Evolutionary conservation across 495 filamentous ascomycete species (phyloP), one percentile per base, ranked within the genome.

Genomic region (Aspergillus conjunctus): DNA sequence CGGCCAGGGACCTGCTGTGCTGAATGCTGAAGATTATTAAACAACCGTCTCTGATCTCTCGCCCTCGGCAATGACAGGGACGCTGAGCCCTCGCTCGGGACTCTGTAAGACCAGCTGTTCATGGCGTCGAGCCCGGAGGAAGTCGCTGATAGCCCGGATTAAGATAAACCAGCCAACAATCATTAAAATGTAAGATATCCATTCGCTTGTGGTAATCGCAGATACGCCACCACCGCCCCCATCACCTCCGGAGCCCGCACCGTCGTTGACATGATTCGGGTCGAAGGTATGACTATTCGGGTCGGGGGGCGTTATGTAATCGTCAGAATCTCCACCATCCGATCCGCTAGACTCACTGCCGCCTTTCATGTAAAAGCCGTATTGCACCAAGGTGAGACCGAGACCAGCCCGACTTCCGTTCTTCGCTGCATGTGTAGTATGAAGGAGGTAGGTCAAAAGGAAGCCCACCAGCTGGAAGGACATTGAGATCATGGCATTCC

Each of bases 401-500:
- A 98, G 87, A 44, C 94, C 94, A 51, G 93, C 92, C 70, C 90
- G 87, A 53, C 92, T 96, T 50, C 94, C 94, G 68, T 98, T 96
- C 78, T 98, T 98, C 59, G 94, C 95, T 14, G 94, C 94, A 73
- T 98, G 94, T 10, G 92, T 96, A 43, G 94, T 97, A 79, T 98
- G 95, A 2, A 98, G 83, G 63, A 98, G 91, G 73, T 98, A 98
- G 34, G 95, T 98, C 67, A 98, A 87, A 21, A 98, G 86, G 81
- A 98, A 98, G 46, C 95, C 94, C 72, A 97, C 90, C 58, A 97
- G 82, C 68, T 94, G 90, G 81, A 98, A 97, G n/a, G 91, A 94
- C 88, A 95, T 91, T 51, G 91, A 93, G 65, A 98, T 97, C 88
- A 98, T 93, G 71, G 86, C 93, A 74, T 98, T 98, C 95, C 95